phyloP scores from a whole-genome alignment of 169 alveolate species.

The Plasmodium berghei region DNA sequence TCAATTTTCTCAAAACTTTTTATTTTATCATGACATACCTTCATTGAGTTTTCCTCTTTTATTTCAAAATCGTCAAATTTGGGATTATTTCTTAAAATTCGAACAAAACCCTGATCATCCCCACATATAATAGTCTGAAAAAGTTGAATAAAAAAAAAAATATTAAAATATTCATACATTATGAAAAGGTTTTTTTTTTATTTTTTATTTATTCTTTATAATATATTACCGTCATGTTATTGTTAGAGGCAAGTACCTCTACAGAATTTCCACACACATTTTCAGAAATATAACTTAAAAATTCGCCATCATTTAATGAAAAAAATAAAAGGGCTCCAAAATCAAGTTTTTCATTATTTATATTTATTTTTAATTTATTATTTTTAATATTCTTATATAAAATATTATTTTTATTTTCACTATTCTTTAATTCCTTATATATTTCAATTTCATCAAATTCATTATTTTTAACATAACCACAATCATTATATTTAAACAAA shows the following conservation, averaged over 20 bases:
- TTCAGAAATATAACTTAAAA: conserved; percentile 67
- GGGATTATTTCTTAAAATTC: conserved; percentile 72
- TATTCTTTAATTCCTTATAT: conserved; percentile 1
- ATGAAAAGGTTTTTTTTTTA: neutral
- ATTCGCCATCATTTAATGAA: conserved; percentile 70
- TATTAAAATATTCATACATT: neutral
- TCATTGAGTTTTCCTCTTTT: conserved; percentile 3
- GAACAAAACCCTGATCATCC: conserved; percentile 54
- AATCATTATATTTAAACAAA: conserved; percentile 27
- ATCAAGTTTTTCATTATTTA: conserved; percentile 24
- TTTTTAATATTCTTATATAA: conserved; percentile 35
- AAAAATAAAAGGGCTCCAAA: conserved; percentile 73
- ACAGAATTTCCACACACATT: conserved; percentile 68
- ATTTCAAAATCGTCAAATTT: conserved; percentile 56
- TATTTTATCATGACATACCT: neutral
- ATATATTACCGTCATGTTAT: conserved; percentile 40
- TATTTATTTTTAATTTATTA: conserved; percentile 31
- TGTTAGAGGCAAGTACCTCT: conserved; percentile 68
- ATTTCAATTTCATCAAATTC: neutral
- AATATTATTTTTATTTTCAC: conserved; percentile 20
- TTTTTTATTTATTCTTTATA: neutral
- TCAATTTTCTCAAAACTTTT: too few relatives aligned
- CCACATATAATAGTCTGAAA: conserved; percentile 68
- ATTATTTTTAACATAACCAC: neutral
- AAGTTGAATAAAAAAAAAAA: neutral